Evolutionary conservation across 495 filamentous ascomycete species (phyloP).

Genomic region (Hyaloscypha variabilis): DNA sequence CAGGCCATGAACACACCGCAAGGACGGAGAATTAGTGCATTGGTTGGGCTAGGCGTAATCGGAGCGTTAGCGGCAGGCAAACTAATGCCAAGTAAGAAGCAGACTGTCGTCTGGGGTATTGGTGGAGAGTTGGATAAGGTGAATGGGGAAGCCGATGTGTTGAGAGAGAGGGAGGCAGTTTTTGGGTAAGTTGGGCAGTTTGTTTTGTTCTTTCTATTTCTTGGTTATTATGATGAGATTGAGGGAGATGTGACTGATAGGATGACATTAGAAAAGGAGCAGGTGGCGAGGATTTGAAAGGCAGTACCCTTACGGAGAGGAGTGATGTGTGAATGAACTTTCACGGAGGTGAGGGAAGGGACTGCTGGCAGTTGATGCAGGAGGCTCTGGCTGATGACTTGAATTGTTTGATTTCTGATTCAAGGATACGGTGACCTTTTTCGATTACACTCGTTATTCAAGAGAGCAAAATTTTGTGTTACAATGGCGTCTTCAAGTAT

Average conservation of each 20-base stretch:
- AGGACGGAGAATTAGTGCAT: neutral
- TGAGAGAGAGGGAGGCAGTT: constrained; percentile 7
- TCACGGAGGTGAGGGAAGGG: neutral
- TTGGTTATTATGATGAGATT: neutral
- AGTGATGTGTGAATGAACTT: neutral
- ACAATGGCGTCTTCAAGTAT: neutral
- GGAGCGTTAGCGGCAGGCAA: neutral
- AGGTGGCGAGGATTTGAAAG: constrained; percentile 2
- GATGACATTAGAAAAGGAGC: neutral
- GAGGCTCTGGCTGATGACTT: neutral
- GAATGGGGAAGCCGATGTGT: constrained; percentile 7
- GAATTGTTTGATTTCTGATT: neutral
- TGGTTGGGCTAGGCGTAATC: neutral
- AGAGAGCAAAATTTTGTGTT: neutral
- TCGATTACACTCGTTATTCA: neutral
- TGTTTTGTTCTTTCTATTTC: no score
- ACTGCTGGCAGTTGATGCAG: neutral
- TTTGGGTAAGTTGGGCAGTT: constrained; percentile 17
- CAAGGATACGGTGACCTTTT: neutral
- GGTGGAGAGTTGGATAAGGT: constrained; percentile 12
- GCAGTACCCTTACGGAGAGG: neutral
- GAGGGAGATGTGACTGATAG: neutral
- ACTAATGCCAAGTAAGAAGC: constrained; percentile 18
- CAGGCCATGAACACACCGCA: constrained; percentile 2
- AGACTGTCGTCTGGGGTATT: constrained; percentile 14